Percentiles rank a stretch among this genome's conserved stretches.
These are phyloP conservation scores for Xerophyta viscosa DNA, from an alignment of 106 monocot genomes.

Conservation along the genomic window DNA sequence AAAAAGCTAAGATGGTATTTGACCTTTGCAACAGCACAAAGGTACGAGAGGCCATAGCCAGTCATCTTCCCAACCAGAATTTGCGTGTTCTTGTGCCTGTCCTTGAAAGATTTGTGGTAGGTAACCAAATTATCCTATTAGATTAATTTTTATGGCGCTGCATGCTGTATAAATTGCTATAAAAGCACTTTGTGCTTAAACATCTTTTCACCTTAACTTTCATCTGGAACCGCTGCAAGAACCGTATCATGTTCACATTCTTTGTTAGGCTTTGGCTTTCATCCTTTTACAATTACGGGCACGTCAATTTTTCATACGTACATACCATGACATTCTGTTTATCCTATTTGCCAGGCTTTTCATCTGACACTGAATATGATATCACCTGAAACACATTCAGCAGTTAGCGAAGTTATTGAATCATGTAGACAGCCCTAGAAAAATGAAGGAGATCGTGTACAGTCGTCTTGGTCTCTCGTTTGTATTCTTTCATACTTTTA, in stretches of 20 bases:
- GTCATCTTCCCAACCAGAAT: slow-evolving; percentile 66
- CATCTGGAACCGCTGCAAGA: too few species aligned
- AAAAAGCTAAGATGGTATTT: too few species aligned
- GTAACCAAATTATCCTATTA: neutral
- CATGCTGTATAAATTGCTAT: neutral
- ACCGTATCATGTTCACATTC: too few species aligned
- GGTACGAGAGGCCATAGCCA: slow-evolving; percentile 70
- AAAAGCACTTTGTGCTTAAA: too few species aligned
- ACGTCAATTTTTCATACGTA: too few species aligned
- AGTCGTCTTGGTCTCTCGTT: slow-evolving; percentile 14
- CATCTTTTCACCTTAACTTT: too few species aligned
- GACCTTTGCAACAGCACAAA: slow-evolving; percentile 29
- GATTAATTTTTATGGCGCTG: neutral
- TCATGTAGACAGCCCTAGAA: slow-evolving; percentile 60
- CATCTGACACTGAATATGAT: slow-evolving; percentile 87
- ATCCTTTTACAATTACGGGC: too few species aligned
- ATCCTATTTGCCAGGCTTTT: slow-evolving; percentile 45
- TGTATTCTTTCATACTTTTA: slow-evolving; percentile 1
- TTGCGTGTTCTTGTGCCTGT: slow-evolving; percentile 88
- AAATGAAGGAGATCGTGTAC: slow-evolving; percentile 48
- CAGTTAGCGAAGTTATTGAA: slow-evolving; percentile 73
- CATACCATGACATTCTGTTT: neutral
- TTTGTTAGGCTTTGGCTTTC: too few species aligned
- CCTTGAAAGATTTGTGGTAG: slow-evolving; percentile 93
- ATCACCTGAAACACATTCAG: slow-evolving; percentile 73